Percentiles rank a stretch among this genome's conserved stretches.
Conservation (phyloP, 139 green algal species). For the Ostreobium quekettii region DNA sequence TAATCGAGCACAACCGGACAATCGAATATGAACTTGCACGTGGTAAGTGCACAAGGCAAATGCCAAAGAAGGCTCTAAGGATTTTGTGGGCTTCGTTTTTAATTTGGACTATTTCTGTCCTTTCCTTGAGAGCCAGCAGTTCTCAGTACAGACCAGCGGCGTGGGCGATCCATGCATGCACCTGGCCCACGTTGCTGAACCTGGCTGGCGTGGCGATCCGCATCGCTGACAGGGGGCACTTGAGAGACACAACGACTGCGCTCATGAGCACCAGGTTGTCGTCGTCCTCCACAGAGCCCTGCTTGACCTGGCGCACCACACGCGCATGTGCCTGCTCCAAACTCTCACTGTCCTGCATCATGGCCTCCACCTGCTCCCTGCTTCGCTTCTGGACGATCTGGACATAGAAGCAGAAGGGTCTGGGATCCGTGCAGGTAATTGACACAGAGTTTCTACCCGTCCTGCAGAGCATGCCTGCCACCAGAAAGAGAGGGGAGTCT, state of each 20-base stretch:
- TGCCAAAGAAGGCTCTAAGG: too few relatives aligned
- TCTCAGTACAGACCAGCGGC: too few relatives aligned
- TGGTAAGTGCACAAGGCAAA: too few relatives aligned
- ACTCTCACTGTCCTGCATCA: constrained; percentile 1
- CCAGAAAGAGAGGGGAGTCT: not conserved
- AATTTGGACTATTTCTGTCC: too few relatives aligned
- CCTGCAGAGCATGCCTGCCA: not conserved
- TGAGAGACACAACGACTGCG: constrained; percentile 41
- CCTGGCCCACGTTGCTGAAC: constrained; percentile 25
- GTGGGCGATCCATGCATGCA: too few relatives aligned
- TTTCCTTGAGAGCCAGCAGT: too few relatives aligned
- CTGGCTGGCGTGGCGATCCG: constrained; percentile 46
- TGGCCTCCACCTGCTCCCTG: not conserved
- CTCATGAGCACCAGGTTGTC: constrained; percentile 21
- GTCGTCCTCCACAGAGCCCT: constrained; percentile 17
- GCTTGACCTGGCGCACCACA: not conserved
- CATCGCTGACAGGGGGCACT: constrained; percentile 36
- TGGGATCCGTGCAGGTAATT: not conserved
- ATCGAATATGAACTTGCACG: too few relatives aligned
- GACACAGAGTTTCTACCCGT: constrained; percentile 8
- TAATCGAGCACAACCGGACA: too few relatives aligned
- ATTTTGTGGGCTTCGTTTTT: too few relatives aligned
- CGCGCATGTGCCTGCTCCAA: constrained; percentile 1
- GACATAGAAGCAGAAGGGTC: not conserved
- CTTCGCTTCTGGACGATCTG: not conserved